phyloP scores from a whole-genome alignment of 2,329 filamentous ascomycete species.

The Zopfia rhizophila region DNA sequence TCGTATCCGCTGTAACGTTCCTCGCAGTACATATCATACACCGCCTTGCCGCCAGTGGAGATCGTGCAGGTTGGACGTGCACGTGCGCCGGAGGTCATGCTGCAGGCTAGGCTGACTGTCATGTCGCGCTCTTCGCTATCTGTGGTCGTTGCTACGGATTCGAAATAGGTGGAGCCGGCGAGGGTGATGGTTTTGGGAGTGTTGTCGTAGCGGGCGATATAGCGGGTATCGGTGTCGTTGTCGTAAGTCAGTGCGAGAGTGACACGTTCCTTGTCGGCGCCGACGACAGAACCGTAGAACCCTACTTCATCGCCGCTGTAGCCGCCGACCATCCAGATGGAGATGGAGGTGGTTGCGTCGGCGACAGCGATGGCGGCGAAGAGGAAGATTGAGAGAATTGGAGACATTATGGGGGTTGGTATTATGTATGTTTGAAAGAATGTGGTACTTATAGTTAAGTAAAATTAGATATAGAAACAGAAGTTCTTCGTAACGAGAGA shows the following conservation, averaged over 20 bases:
- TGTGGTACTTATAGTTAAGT: too few relatives aligned
- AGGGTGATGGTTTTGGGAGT: conserved; percentile 20
- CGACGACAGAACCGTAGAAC: conserved; percentile 36
- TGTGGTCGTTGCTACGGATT: conserved; percentile 11
- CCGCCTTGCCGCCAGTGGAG: conserved; percentile 8
- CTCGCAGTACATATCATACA: conserved; percentile 8
- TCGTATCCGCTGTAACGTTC: conserved; percentile 1
- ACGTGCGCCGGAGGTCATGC: neutral
- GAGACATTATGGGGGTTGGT: conserved; percentile 33
- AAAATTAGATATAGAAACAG: too few relatives aligned
- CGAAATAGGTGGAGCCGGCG: conserved; percentile 12
- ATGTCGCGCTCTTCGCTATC: neutral
- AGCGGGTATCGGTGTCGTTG: conserved; percentile 7
- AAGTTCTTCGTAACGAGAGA: conserved; percentile 14
- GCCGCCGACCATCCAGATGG: conserved; percentile 33
- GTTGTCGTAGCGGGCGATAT: conserved; percentile 7
- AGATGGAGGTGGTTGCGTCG: conserved; percentile 41
- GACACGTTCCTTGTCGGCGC: conserved; percentile 28
- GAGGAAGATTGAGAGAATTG: conserved; percentile 29
- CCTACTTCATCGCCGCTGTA: conserved; percentile 15
- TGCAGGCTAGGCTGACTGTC: conserved; percentile 15
- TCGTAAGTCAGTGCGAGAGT: conserved; percentile 26
- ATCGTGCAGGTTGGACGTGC: conserved; percentile 9
- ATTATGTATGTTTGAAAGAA: conserved; percentile 4
- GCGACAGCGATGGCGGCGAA: conserved; percentile 35